Base-by-base conservation (phyloP, 2,329 filamentous ascomycete genomes). In the Beauveria medogensis region DNA sequence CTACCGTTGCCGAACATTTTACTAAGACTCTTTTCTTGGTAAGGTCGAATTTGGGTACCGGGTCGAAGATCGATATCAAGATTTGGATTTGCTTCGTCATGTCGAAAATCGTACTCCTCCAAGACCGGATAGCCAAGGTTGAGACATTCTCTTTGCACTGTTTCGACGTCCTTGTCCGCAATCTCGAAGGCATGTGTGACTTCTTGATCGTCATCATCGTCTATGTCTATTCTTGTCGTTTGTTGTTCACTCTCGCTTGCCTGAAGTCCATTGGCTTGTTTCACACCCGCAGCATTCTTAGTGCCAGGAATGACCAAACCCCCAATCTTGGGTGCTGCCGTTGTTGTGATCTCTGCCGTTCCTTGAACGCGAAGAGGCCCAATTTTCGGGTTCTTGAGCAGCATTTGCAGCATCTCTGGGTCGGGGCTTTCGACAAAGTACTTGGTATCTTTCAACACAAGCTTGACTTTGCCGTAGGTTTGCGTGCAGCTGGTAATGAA, bases 1-100 rank as follows among this genome's bases (percentile, higher is more conserved):
- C 94, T 88, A 55, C 93, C 93, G 70, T 99, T 99, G 70, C 94
- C 93, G 72, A 99, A 99, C 94, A 99, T 99, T 74, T 99, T 99
- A 77, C 91, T 96, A 10, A 99, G 79, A 66, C 92, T 96, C 77
- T 97, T 96, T 74, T 99, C 94, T 72, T 99, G 94, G 68, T 99
- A 99, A 64, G 96, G 78, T 71, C 93, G 87, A 71, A 97, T 97
- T 69, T 93, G 89, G 0, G 92, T 93, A 61, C 88, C 87, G 0
- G 93, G 92, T 67, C 90, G 90, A 54, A 97, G 79, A 72, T 97
- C 93, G 67, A 99, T 99, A 61, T 97, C 92, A 41, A 99, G 79
- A 55, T 91, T 96, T 1, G 93, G 85, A 69, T 97, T 99, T 67
- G 86, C 82, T 63, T 90, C 85, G 71, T 99, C 94, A 67, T 94